These are phyloP conservation scores for Papilionanthe hybrid DNA, from an alignment of 116 monocot species.

Conservation along the genomic window DNA sequence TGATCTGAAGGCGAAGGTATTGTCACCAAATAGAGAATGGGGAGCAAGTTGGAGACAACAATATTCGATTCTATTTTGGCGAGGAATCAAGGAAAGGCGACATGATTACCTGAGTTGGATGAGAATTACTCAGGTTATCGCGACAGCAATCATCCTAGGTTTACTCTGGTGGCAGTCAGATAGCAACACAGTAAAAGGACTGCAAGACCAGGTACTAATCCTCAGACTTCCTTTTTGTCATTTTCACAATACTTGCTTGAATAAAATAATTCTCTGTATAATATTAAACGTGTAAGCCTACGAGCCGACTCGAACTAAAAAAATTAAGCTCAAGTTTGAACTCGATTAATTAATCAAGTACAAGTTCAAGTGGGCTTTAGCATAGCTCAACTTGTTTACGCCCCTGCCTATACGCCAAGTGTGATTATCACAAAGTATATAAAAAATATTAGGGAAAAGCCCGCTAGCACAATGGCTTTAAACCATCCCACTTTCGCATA, in stretches of 20 bases:
- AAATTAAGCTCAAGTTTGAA: too few species aligned
- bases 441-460: neutral
- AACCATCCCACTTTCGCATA: neutral
- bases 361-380: too few species aligned
- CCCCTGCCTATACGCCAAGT: neutral
- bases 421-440: neutral
- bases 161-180: constrained; percentile 80
- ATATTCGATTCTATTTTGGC: constrained; percentile 51
- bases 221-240: too few species aligned
- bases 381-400: too few species aligned
- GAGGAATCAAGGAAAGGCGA: constrained; percentile 67
- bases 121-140: constrained; percentile 78
- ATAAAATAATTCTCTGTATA: too few species aligned
- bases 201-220: constrained; percentile 74
- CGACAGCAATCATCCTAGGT: constrained; percentile 66
- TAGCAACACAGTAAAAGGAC: constrained; percentile 39
- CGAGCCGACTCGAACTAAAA: too few species aligned
- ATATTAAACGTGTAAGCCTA: too few species aligned
- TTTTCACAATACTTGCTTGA: too few species aligned
- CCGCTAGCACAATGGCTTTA: neutral
- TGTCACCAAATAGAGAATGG: constrained; percentile 62
- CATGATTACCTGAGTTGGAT: constrained; percentile 77
- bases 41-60: constrained; percentile 77
- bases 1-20: constrained; percentile 40
- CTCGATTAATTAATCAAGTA: too few species aligned